Base-by-base conservation (phyloP, 768 basidiomycete species). In the Amanita jacksonii region DNA sequence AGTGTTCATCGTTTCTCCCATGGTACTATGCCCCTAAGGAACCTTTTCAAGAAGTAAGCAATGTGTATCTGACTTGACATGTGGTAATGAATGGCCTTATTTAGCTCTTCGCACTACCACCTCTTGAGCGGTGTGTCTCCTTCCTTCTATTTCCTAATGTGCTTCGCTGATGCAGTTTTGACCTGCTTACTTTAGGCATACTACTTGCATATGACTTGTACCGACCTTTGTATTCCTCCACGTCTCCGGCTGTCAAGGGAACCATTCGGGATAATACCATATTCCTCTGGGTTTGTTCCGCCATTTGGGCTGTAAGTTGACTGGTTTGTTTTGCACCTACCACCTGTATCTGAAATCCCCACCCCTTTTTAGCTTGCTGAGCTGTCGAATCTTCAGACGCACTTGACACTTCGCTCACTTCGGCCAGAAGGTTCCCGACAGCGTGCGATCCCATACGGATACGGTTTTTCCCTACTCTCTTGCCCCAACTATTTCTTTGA, bases 401-500 rank as follows among this genome's bases (percentile, higher is more conserved):
- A 99, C 58, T 54, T 92, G 46, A 88, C 76, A 10, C 73, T 97
- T 15, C 83, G 90, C 38, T 69, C 73, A 31, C 77, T 99, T 35
- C 86, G 96, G 16, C 90, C 94, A 0, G 66, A 74, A 18, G 89
- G 87, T 12, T 74, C 81, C 5, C 80, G 76, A 47, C 76, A 72
- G 44, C 83, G 94, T 38, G 81, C 74, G n/a, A 83, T 96, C 52
- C 96, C 96, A 0, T 64, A 69, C n/a, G 94, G 96, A 19, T 94
- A 91, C 51, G 93, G 92, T 5, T 99, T 97, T 66, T 69, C 78
- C 43, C 63, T 76, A n/a, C 74, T 93, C 31, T 85, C 88, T 5
- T 85, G 76, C 68, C 90, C 94, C 12, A 97, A 99, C 62, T 99
- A 99, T 66, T 80, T 87, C 58, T 97, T 93, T 56, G 96, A 99